These are phyloP conservation scores for Zygosaccharomyces sapae DNA, from an alignment of 1,139 yeast species.

Conservation along the genomic window DNA sequence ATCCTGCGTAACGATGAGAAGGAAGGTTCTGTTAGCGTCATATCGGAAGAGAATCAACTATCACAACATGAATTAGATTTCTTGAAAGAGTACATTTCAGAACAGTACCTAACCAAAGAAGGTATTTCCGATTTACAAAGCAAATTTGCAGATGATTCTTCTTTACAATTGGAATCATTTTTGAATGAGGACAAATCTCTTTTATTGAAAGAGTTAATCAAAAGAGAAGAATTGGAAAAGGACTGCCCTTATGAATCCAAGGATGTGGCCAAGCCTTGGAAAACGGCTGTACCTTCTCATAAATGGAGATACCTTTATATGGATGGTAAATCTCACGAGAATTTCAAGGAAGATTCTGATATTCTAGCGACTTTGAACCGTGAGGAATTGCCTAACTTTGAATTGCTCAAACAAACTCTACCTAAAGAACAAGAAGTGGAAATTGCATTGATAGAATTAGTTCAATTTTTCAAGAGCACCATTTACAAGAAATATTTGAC, in stretches of 20 bases:
- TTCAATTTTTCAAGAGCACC: slow-evolving; percentile 53
- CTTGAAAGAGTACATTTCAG: slow-evolving; percentile 53
- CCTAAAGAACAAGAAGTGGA: slow-evolving; percentile 34
- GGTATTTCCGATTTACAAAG: slow-evolving; percentile 45
- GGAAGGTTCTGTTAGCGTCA: slow-evolving; percentile 14
- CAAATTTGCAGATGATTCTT: slow-evolving; percentile 61
- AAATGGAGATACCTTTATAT: slow-evolving; percentile 83
- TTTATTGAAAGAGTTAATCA: slow-evolving; percentile 45
- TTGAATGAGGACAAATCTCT: slow-evolving; percentile 55
- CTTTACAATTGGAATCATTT: slow-evolving; percentile 62
- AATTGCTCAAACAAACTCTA: slow-evolving; percentile 34
- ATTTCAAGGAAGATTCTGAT: slow-evolving; percentile 29
- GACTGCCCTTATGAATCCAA: slow-evolving; percentile 56
- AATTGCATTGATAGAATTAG: slow-evolving; percentile 47
- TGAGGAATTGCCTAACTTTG: slow-evolving; percentile 56
- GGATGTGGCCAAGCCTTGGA: slow-evolving; percentile 75
- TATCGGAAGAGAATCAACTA: slow-evolving; percentile 29
- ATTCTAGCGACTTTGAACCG: slow-evolving; percentile 37
- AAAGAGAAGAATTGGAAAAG: slow-evolving; percentile 51
- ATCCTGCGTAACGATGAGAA: slow-evolving; percentile 17
- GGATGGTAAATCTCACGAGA: slow-evolving; percentile 53
- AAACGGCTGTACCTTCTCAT: slow-evolving; percentile 89
- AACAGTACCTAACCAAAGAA: slow-evolving; percentile 45
- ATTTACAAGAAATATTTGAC: slow-evolving; percentile 70
- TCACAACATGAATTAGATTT: slow-evolving; percentile 43